Conservation (phyloP, 306 rosid species). For the Sophora flavescens region DNA sequence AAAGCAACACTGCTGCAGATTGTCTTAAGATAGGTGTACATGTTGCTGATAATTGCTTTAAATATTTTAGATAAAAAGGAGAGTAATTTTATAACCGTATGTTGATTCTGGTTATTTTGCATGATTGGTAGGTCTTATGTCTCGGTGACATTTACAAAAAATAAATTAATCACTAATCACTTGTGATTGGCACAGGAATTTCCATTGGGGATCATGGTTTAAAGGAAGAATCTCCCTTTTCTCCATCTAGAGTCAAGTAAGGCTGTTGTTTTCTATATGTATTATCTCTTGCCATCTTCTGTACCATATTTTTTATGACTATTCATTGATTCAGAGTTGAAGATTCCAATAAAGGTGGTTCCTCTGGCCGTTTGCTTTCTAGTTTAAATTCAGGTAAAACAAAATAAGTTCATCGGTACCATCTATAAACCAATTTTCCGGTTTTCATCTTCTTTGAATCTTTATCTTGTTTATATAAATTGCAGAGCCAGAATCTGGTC, state of each 20-base stretch:
- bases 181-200: constrained; percentile 62
- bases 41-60: constrained; percentile 26
- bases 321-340: constrained; percentile 67
- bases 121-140: neutral
- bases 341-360: constrained; percentile 81
- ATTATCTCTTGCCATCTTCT: constrained; percentile 34
- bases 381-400: constrained; percentile 70
- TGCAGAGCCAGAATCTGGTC: constrained; percentile 71
- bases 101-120: no score
- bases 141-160: constrained; percentile 22
- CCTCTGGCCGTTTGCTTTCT: constrained; percentile 70
- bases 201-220: constrained; percentile 74
- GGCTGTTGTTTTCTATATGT: constrained; percentile 39
- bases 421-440: neutral
- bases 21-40: constrained; percentile 23
- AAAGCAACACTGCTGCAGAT: constrained; percentile 11
- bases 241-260: constrained; percentile 90
- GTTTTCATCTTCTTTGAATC: constrained; percentile 38
- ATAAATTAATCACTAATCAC: constrained; percentile 26
- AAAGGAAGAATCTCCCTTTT: constrained; percentile 85
- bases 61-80: constrained; percentile 1
- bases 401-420: constrained; percentile 28
- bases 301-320: constrained; percentile 41
- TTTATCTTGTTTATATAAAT: constrained; percentile 40
- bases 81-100: no score